Evolutionary conservation across 2,329 filamentous ascomycete species (phyloP).

Genomic region (Plectosphaerella plurivora): DNA sequence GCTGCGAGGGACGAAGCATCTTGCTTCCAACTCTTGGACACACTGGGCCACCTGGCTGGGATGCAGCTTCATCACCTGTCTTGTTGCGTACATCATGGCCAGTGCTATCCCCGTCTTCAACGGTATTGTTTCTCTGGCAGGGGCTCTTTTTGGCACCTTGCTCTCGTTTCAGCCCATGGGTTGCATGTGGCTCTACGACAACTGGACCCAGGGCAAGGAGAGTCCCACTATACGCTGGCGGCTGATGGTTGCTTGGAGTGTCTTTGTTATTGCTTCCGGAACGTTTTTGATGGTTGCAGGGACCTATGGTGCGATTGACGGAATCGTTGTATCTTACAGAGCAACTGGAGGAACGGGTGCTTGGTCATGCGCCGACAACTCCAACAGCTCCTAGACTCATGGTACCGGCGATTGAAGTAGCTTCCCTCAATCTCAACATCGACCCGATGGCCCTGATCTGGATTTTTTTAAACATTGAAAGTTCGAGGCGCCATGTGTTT

Average conservation of each 20-base stretch:
- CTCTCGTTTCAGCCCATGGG: conserved; percentile 23
- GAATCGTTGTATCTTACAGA: conserved; percentile 30
- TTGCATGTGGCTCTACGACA: conserved; percentile 38
- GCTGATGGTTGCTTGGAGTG: conserved; percentile 15
- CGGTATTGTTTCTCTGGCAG: conserved; percentile 18
- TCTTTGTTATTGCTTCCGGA: conserved; percentile 29
- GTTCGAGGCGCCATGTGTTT: too few relatives aligned
- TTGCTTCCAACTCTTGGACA: conserved; percentile 19
- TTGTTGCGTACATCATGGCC: conserved; percentile 22
- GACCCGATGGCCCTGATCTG: not conserved
- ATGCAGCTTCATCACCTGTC: conserved; percentile 17
- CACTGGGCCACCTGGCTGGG: conserved; percentile 26
- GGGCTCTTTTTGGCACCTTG: conserved; percentile 19
- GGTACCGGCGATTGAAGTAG: too few relatives aligned
- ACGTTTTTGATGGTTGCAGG: conserved; percentile 37
- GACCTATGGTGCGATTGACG: conserved; percentile 37
- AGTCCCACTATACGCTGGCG: conserved; percentile 11
- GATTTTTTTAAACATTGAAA: too few relatives aligned
- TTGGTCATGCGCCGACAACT: conserved; percentile 40
- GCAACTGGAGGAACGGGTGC: conserved; percentile 26
- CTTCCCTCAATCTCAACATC: not conserved
- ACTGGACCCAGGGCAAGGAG: conserved; percentile 21
- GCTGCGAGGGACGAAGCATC: conserved; percentile 21
- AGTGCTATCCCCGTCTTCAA: conserved; percentile 22
- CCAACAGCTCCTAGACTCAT: conserved; percentile 14